Percentiles rank a stretch among this genome's conserved stretches.
These are phyloP conservation scores for Haplographium delicatum DNA, from an alignment of 495 filamentous ascomycete species.

Conservation along the genomic window DNA sequence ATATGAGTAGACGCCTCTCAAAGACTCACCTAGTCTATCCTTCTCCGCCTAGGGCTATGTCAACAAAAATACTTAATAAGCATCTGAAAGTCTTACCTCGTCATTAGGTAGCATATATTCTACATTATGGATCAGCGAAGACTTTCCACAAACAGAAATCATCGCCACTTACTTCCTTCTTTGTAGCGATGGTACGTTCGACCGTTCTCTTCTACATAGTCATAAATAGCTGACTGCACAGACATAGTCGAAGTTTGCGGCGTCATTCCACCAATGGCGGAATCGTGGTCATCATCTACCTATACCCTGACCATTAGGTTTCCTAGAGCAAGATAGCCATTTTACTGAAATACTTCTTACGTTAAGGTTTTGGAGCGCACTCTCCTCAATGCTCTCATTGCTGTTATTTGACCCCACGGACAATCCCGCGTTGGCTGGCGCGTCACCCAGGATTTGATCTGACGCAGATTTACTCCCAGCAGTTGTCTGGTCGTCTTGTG, in stretches of 20 bases:
- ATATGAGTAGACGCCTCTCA: not conserved
- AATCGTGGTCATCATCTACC: conserved; percentile 8
- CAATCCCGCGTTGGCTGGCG: no score
- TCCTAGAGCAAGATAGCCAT: not conserved
- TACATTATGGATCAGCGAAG: conserved; percentile 4
- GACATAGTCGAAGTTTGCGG: not conserved
- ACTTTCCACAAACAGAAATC: not conserved
- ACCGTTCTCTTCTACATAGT: not conserved
- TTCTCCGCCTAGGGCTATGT: conserved; percentile 1
- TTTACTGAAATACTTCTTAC: not conserved
- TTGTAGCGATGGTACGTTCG: not conserved
- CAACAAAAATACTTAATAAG: not conserved
- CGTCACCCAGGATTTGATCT: no score
- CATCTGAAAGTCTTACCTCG: conserved; percentile 3
- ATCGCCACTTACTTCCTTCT: not conserved
- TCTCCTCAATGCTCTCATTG: not conserved
- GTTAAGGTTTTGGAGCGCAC: conserved; percentile 2
- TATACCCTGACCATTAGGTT: not conserved
- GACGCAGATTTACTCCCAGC: no score
- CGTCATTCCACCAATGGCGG: conserved; percentile 6
- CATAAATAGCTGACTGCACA: not conserved
- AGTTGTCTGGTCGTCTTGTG: no score
- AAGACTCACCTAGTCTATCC: conserved; percentile 8
- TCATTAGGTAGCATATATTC: conserved; percentile 38
- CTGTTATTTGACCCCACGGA: no score